A percentile compares a stretch with the other conserved stretches of the same genome.
These are phyloP conservation scores for Fraxinus dipetala DNA, from an alignment of 305 asterid species.

Conservation along the genomic window DNA sequence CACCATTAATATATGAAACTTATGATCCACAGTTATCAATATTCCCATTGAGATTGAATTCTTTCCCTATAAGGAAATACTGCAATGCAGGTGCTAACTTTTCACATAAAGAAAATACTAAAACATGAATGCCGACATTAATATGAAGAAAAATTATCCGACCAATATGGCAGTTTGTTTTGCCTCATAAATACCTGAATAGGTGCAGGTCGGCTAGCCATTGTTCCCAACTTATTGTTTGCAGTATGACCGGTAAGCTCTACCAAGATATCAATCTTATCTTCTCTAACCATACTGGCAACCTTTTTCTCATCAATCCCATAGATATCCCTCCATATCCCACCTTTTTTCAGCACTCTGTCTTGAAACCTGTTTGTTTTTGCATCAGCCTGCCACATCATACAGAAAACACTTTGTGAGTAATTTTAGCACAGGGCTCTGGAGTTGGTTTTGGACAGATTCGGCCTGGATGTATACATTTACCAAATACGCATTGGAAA, in stretches of 20 bases:
- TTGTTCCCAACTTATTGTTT: constrained; percentile 94
- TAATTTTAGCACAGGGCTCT: background rate
- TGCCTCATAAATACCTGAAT: constrained; percentile 62
- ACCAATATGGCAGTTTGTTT: background rate
- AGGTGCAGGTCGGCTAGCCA: constrained; percentile 99
- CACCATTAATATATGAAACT: background rate
- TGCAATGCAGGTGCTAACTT: background rate
- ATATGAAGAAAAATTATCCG: constrained; percentile 1
- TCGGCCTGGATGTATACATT: background rate
- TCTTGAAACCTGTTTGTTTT: constrained; percentile 86
- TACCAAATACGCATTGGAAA: background rate
- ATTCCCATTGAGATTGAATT: constrained; percentile 9
- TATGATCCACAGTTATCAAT: background rate
- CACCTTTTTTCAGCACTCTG: constrained; percentile 83
- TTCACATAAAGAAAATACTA: background rate
- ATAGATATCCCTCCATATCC: constrained; percentile 87
- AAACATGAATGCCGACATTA: background rate
- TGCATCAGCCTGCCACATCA: constrained; percentile 80
- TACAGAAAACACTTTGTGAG: background rate
- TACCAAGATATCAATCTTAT: constrained; percentile 89
- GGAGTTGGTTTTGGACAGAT: constrained; percentile 5
- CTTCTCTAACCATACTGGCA: constrained; percentile 87
- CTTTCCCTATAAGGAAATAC: constrained; percentile 8
- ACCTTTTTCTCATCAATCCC: constrained; percentile 96
- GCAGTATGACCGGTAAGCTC: constrained; percentile 99